Conservation (phyloP, 192 early-diverging fungal genomes). For the Backusella circina region DNA sequence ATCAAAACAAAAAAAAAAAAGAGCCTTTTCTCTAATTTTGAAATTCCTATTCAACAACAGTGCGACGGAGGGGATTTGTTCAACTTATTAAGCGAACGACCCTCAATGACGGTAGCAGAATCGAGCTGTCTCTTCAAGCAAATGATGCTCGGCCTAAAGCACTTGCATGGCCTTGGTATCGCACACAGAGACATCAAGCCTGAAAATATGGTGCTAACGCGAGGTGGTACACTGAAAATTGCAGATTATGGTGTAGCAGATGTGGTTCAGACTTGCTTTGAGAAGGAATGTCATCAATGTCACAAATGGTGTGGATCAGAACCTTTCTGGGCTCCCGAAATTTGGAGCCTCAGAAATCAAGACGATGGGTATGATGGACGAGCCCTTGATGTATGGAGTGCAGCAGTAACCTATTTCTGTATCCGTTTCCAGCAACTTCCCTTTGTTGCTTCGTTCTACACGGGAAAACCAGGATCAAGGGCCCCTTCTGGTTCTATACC, state of each 20-base stretch:
- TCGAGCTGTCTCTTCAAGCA: slow-evolving; percentile 95
- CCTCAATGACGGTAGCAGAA: slow-evolving; percentile 62
- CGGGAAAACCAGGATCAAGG: background rate
- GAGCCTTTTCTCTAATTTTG: background rate
- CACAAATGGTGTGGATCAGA: slow-evolving; percentile 92
- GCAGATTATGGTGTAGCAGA: slow-evolving; percentile 98
- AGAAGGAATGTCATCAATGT: slow-evolving; percentile 70
- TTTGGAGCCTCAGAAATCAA: slow-evolving; percentile 55
- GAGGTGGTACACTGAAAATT: slow-evolving; percentile 80
- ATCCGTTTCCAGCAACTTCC: slow-evolving; percentile 62
- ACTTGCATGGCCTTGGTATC: slow-evolving; percentile 92
- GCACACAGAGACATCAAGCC: slow-evolving; percentile 86
- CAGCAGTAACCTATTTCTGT: slow-evolving; percentile 89
- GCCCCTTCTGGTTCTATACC: background rate
- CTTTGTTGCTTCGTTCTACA: slow-evolving; percentile 17
- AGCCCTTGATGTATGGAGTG: slow-evolving; percentile 86
- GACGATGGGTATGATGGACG: slow-evolving; percentile 87
- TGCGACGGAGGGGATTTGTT: slow-evolving; percentile 94
- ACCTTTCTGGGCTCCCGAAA: slow-evolving; percentile 96
- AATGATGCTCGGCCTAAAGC: slow-evolving; percentile 84
- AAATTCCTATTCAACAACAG: slow-evolving; percentile 53
- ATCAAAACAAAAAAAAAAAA: background rate
- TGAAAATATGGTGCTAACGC: slow-evolving; percentile 87
- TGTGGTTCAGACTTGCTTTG: slow-evolving; percentile 87
- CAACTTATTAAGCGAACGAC: slow-evolving; percentile 71